These are phyloP conservation scores for Albugo candida DNA, from an alignment of 352 stramenopile species.

Conservation along the genomic window DNA sequence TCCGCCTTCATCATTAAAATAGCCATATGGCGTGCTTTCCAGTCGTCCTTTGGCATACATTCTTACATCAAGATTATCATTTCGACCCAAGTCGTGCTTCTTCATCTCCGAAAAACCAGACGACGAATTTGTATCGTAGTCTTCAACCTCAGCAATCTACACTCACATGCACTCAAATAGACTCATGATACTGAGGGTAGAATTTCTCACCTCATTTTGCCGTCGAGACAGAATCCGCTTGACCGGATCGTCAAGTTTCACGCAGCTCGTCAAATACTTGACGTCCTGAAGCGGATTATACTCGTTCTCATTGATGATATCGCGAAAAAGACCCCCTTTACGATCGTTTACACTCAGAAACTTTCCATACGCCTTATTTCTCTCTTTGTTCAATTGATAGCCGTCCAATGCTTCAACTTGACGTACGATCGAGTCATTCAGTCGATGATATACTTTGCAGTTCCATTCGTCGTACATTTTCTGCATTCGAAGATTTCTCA, in stretches of 20 bases:
- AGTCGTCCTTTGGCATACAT: slow-evolving; percentile 51
- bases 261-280: slow-evolving; percentile 27
- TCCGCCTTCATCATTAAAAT: slow-evolving; percentile 70
- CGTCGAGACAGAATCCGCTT: slow-evolving; percentile 38
- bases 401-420: slow-evolving; percentile 33
- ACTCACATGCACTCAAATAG: not conserved
- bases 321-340: slow-evolving; percentile 53
- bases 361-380: slow-evolving; percentile 44
- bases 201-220: slow-evolving; percentile 26
- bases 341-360: slow-evolving; percentile 61
- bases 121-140: no score
- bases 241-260: slow-evolving; percentile 34
- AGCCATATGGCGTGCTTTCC: slow-evolving; percentile 64
- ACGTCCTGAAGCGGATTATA: slow-evolving; percentile 58
- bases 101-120: not conserved
- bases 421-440: slow-evolving; percentile 39
- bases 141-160: not conserved
- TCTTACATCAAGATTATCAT: slow-evolving; percentile 56
- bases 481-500: slow-evolving; percentile 30
- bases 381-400: slow-evolving; percentile 18
- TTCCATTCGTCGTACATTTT: slow-evolving; percentile 63
- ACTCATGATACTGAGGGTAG: not conserved
- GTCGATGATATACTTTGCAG: slow-evolving; percentile 34
- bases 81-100: slow-evolving; percentile 12
- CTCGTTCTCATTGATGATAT: slow-evolving; percentile 74